Evolutionary conservation across 345 rosid species (phyloP).

Genomic region (Orychophragmus violaceus): DNA sequence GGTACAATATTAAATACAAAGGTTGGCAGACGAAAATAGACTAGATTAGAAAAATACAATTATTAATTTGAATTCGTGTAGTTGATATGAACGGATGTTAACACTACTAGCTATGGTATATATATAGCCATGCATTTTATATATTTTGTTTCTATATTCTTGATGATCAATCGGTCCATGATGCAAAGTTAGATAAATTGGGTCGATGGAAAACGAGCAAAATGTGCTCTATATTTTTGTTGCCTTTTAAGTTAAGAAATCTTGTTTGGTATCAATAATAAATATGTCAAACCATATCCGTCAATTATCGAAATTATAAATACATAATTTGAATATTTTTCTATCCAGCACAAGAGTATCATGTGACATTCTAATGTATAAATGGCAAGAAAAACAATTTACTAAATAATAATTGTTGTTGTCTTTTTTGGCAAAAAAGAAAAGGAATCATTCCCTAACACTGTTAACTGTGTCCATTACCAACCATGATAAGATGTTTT

Average conservation of each 20-base stretch:
- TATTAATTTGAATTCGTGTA: too few species aligned
- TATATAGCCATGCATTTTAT: neutral
- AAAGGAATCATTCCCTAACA: constrained; percentile 14
- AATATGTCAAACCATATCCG: neutral
- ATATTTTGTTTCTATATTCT: neutral
- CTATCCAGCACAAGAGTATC: neutral
- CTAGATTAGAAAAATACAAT: too few species aligned
- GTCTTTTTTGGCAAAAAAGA: neutral
- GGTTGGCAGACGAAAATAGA: constrained; percentile 1
- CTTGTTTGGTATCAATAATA: constrained; percentile 5
- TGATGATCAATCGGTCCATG: constrained; percentile 5
- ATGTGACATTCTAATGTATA: neutral
- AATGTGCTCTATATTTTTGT: constrained; percentile 20
- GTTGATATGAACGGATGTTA: neutral
- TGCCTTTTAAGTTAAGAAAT: neutral
- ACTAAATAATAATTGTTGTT: neutral
- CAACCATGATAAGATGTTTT: constrained; percentile 15
- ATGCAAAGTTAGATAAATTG: neutral
- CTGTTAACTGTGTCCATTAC: constrained; percentile 21
- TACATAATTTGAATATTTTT: neutral
- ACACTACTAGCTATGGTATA: neutral
- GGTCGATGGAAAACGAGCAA: constrained; percentile 19
- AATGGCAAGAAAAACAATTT: neutral
- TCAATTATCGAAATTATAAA: neutral
- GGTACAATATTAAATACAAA: neutral